Evolutionary conservation across 495 filamentous ascomycete species (phyloP).

Genomic region (Tetracladium marchalianum): DNA sequence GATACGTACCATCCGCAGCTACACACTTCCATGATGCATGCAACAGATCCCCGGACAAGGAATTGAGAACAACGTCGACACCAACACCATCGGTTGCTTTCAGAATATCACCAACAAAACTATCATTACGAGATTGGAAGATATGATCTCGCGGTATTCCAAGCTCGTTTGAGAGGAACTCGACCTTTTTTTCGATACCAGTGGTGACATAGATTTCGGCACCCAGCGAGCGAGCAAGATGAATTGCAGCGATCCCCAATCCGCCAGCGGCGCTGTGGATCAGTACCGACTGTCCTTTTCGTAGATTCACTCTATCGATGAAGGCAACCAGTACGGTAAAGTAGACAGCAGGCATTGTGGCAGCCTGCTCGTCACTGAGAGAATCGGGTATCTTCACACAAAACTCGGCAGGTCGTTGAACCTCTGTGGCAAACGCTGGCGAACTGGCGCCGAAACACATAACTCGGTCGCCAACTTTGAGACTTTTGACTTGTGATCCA

Average conservation of each 20-base stretch:
- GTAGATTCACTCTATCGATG: conserved; percentile 31
- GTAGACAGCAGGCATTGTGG: conserved; percentile 46
- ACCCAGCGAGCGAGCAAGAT: conserved; percentile 31
- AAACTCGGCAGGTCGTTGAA: conserved; percentile 24
- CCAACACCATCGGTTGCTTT: conserved; percentile 36
- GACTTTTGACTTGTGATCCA: too few species aligned
- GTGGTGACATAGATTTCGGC: conserved; percentile 48
- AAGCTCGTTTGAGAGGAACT: conserved; percentile 37
- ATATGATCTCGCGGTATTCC: conserved; percentile 38
- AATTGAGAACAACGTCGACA: conserved; percentile 47
- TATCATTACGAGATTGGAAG: conserved; percentile 34
- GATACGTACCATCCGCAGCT: conserved; percentile 35
- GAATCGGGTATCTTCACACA: conserved; percentile 36
- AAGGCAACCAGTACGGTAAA: conserved; percentile 46
- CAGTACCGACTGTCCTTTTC: conserved; percentile 40
- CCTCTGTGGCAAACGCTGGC: conserved; percentile 31
- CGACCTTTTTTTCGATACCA: conserved; percentile 38
- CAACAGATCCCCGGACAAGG: conserved; percentile 32
- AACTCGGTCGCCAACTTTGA: conserved; percentile 42
- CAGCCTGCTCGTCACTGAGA: conserved; percentile 40
- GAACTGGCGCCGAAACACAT: conserved; percentile 29
- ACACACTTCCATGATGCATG: conserved; percentile 36
- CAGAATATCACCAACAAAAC: conserved; percentile 31
- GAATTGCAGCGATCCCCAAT: conserved; percentile 51
- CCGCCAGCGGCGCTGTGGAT: conserved; percentile 50